Evolutionary conservation across 129 eudicot species (phyloP).

Genomic region (Arctium lappa): DNA sequence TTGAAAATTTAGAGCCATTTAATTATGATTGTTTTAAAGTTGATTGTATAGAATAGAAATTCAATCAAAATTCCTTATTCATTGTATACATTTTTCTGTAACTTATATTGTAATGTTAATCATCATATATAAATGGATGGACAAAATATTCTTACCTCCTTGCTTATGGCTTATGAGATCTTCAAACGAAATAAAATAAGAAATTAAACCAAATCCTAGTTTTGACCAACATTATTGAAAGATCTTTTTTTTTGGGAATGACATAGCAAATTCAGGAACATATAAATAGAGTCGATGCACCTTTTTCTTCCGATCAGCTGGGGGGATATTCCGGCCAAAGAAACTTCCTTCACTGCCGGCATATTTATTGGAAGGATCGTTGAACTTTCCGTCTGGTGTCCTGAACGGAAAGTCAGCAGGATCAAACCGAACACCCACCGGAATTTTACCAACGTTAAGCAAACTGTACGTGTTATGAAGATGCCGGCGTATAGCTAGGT

Average conservation of each 20-base stretch:
- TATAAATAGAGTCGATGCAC: conserved; percentile 16
- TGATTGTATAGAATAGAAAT: no score
- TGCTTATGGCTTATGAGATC: no score
- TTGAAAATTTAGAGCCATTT: no score
- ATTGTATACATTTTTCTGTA: no score
- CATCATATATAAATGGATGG: no score
- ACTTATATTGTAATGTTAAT: no score
- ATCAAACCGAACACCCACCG: conserved; percentile 15
- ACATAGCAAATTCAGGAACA: not conserved
- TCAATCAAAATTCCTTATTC: no score
- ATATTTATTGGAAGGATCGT: conserved; percentile 44
- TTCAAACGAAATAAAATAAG: no score
- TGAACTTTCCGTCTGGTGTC: conserved; percentile 37
- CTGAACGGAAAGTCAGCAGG: conserved; percentile 37
- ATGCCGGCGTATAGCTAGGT: conserved; percentile 51
- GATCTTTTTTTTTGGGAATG: not conserved
- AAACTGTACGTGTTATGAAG: conserved; percentile 50
- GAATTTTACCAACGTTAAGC: conserved; percentile 34
- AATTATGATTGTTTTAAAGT: no score
- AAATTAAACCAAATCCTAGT: not conserved
- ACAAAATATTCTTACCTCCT: no score
- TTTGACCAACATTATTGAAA: not conserved
- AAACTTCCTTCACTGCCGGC: conserved; percentile 48
- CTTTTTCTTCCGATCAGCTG: conserved; percentile 31
- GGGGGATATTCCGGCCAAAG: conserved; percentile 56